These are phyloP conservation scores for Wickerhamomyces sp. DNA, from an alignment of 1,139 yeast genomes.

Conservation along the genomic window DNA sequence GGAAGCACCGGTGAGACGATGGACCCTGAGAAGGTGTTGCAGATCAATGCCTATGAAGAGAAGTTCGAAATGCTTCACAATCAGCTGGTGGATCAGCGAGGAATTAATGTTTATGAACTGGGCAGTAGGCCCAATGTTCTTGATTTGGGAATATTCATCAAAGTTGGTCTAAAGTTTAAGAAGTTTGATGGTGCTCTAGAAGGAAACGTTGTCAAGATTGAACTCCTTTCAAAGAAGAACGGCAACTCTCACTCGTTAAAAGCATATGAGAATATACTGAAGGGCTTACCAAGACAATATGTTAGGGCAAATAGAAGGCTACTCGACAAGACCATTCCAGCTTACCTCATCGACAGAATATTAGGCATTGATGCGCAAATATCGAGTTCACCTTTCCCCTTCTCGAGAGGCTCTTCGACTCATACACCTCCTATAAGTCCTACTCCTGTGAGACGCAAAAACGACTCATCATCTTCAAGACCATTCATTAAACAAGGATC, in stretches of 20 bases:
- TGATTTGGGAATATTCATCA: constrained; percentile 9
- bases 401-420: neutral
- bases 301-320: neutral
- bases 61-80: constrained; percentile 3
- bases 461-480: neutral
- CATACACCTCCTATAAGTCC: neutral
- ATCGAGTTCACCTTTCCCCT: no score
- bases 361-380: no score
- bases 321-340: neutral
- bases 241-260: neutral
- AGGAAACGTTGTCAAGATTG: constrained; percentile 3
- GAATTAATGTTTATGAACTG: neutral
- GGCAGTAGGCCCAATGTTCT: constrained; percentile 2
- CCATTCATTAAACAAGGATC: neutral
- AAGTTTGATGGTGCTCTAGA: constrained; percentile 7
- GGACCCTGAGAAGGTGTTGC: constrained; percentile 4
- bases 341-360: no score
- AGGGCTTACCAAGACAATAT: constrained; percentile 3
- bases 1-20: constrained; percentile 4
- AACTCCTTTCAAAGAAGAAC: constrained; percentile 1
- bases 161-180: constrained; percentile 7
- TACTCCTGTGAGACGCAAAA: neutral
- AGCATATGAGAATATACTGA: constrained; percentile 2
- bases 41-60: constrained; percentile 7
- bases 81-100: neutral